These are phyloP conservation scores for Castanospermum australe DNA, from an alignment of 306 rosid genomes.

Conservation along the genomic window DNA sequence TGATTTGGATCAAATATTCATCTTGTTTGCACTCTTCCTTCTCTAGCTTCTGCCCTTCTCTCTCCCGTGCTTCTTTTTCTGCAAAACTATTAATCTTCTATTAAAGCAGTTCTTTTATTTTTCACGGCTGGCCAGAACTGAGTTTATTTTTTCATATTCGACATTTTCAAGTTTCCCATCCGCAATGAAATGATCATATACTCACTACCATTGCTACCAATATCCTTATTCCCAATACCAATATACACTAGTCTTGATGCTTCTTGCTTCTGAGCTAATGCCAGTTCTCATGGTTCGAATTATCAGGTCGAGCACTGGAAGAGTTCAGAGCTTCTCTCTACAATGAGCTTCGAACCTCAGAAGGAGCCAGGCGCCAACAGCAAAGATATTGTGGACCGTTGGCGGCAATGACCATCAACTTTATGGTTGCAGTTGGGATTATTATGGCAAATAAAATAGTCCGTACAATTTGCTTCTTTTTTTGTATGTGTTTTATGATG, in stretches of 20 bases:
- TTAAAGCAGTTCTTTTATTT: not conserved
- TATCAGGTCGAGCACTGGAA: slow-evolving; percentile 80
- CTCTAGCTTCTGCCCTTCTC: not conserved
- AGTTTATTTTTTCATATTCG: not conserved
- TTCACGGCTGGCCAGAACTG: not conserved
- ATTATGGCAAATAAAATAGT: slow-evolving; percentile 86
- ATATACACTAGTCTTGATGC: not conserved
- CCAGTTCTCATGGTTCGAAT: slow-evolving; percentile 9
- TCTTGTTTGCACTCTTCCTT: not conserved
- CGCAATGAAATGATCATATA: not conserved
- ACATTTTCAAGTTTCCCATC: not conserved
- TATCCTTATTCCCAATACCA: not conserved
- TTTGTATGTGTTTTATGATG: not conserved
- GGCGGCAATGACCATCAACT: slow-evolving; percentile 81
- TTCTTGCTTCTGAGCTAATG: not conserved
- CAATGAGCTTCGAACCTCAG: slow-evolving; percentile 86
- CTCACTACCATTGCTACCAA: not conserved
- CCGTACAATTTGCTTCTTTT: not conserved
- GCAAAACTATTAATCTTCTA: not conserved
- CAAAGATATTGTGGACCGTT: slow-evolving; percentile 81
- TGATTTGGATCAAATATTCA: not conserved
- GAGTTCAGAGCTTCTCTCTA: slow-evolving; percentile 76
- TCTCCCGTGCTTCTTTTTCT: not conserved
- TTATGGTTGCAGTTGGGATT: slow-evolving; percentile 70
- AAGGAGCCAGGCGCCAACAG: slow-evolving; percentile 93